phyloP scores from a whole-genome alignment of 192 early-diverging fungal genomes.

The Pilobolus umbonatus region DNA sequence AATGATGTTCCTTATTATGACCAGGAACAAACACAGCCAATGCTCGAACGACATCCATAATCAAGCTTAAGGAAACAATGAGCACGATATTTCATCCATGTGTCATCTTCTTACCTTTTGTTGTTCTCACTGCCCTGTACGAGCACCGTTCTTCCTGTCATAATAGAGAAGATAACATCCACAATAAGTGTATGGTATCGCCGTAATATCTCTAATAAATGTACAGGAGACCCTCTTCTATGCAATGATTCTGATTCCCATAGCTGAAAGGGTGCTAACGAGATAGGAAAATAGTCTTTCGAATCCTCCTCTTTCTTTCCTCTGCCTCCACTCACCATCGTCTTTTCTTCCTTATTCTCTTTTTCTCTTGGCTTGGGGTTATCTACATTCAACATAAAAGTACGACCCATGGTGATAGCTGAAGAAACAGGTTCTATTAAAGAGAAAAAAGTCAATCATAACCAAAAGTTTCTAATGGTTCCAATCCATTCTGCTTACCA shows the following conservation, averaged over 20 bases:
- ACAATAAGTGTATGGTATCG: conserved; percentile 20
- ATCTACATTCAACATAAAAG: conserved; percentile 17
- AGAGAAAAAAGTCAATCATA: not conserved
- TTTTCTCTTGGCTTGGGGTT: conserved; percentile 18
- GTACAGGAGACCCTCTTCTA: not conserved
- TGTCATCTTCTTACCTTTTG: conserved; percentile 3
- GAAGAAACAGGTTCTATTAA: not conserved
- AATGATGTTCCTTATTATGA: conserved; percentile 14
- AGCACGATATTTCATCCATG: not conserved
- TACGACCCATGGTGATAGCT: conserved; percentile 13
- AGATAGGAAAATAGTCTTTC: conserved; percentile 7
- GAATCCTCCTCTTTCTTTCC: not conserved
- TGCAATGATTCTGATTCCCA: conserved; percentile 5
- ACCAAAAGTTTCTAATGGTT: not conserved
- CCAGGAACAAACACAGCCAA: conserved; percentile 33
- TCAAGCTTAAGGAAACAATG: no score
- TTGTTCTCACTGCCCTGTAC: conserved; percentile 18
- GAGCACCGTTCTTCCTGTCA: conserved; percentile 28
- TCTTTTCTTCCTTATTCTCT: not conserved
- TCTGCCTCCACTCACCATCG: not conserved
- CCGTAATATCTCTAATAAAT: conserved; percentile 12
- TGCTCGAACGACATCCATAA: conserved; percentile 22
- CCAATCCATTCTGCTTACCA: not conserved
- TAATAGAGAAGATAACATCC: conserved; percentile 31
- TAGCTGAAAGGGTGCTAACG: conserved; percentile 1